Conservation (phyloP, 371 early-diverging fungal genomes). For the Fennellomyces sp. region DNA sequence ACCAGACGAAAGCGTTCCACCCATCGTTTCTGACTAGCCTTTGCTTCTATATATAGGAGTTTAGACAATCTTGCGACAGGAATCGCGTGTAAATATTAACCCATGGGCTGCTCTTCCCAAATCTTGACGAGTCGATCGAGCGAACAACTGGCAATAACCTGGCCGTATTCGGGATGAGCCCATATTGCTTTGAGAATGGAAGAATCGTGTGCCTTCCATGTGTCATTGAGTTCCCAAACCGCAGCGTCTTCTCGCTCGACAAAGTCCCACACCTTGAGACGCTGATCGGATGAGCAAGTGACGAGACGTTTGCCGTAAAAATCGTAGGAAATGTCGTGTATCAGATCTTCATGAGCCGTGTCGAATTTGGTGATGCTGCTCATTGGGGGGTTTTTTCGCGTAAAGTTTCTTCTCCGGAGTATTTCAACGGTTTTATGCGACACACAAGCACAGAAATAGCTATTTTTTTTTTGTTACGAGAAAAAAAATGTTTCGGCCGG, state of each 20-base stretch:
- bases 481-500: no score
- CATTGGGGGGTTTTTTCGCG: no score
- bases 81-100: conserved; percentile 32
- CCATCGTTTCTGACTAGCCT: conserved; percentile 73
- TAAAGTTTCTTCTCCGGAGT: no score
- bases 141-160: conserved; percentile 90
- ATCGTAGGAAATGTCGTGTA: conserved; percentile 91
- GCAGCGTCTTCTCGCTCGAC: conserved; percentile 58
- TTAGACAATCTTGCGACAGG: not conserved
- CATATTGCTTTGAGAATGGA: conserved; percentile 85
- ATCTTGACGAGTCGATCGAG: conserved; percentile 89
- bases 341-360: conserved; percentile 90
- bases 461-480: conserved; percentile 1
- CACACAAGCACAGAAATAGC: not conserved
- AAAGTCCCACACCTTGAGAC: conserved; percentile 92
- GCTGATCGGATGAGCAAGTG: conserved; percentile 92
- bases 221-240: conserved; percentile 81
- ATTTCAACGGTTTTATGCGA: not conserved
- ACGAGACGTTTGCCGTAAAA: conserved; percentile 90
- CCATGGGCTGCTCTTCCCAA: conserved; percentile 87
- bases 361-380: conserved; percentile 59
- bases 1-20: conserved; percentile 65
- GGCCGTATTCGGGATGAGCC: conserved; percentile 95
- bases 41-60: conserved; percentile 47
- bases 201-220: conserved; percentile 92